A percentile compares a stretch with the other conserved stretches of the same genome.
These are phyloP conservation scores for Cucumis cinereus DNA, from an alignment of 306 rosid genomes.

Conservation along the genomic window DNA sequence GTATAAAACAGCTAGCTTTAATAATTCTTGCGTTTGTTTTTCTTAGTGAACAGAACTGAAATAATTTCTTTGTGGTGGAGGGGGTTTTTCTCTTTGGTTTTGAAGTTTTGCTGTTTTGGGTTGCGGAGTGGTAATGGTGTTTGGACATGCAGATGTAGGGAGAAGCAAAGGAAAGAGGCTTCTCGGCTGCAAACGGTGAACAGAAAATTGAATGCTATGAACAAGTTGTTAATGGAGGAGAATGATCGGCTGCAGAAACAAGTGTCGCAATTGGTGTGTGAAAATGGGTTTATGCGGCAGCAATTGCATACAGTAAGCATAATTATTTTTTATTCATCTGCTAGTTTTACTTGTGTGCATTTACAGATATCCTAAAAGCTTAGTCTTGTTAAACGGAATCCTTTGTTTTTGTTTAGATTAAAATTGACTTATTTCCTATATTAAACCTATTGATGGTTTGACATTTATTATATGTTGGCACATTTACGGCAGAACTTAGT, in stretches of 20 bases:
- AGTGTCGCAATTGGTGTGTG: slow-evolving; percentile 87
- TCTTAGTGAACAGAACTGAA: not conserved
- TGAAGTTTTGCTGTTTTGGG: not conserved
- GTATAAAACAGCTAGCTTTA: no score
- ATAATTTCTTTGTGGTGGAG: not conserved
- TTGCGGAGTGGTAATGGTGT: slow-evolving; percentile 7
- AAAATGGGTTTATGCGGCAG: slow-evolving; percentile 87
- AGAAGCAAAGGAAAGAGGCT: slow-evolving; percentile 95
- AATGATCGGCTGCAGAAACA: slow-evolving; percentile 97
- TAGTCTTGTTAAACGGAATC: not conserved
- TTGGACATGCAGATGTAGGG: slow-evolving; percentile 63
- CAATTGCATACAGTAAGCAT: slow-evolving; percentile 81
- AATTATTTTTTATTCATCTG: not conserved
- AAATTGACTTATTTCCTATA: not conserved
- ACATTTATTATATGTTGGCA: not conserved
- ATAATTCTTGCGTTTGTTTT: not conserved
- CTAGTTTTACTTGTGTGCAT: not conserved
- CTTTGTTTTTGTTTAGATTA: not conserved
- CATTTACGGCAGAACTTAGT: not conserved
- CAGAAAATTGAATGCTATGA: slow-evolving; percentile 80
- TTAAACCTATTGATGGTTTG: not conserved
- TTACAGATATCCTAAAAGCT: not conserved
- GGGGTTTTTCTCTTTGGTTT: not conserved
- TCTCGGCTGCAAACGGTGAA: slow-evolving; percentile 89
- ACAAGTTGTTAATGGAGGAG: slow-evolving; percentile 95